These are phyloP conservation scores for Abelmoschus esculentus DNA, from an alignment of 345 rosid genomes.

Conservation along the genomic window DNA sequence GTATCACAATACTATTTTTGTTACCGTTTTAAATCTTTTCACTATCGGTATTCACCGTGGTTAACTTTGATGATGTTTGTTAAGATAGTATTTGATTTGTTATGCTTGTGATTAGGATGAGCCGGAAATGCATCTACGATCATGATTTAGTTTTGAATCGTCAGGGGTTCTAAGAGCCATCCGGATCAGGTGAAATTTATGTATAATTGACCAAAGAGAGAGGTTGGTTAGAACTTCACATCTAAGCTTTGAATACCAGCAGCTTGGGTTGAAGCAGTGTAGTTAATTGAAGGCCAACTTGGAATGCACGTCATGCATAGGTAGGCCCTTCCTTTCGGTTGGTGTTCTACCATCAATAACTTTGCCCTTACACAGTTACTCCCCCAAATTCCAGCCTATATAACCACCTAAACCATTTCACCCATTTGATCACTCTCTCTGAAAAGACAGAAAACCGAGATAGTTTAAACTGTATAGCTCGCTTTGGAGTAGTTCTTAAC, in stretches of 20 bases:
- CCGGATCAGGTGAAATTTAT: constrained; percentile 5
- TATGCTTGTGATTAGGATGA: too few relatives aligned
- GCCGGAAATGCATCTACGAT: not conserved
- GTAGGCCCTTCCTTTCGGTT: constrained; percentile 14
- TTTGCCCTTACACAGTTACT: constrained; percentile 2
- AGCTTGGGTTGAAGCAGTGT: constrained; percentile 20
- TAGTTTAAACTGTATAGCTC: not conserved
- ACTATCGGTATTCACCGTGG: too few relatives aligned
- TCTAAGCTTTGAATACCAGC: constrained; percentile 14
- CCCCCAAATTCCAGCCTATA: constrained; percentile 22
- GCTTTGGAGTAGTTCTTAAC: not conserved
- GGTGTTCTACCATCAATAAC: constrained; percentile 9
- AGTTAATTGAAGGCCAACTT: constrained; percentile 37
- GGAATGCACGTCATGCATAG: constrained; percentile 49
- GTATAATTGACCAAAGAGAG: constrained; percentile 10
- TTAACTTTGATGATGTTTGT: too few relatives aligned
- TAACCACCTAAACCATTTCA: constrained; percentile 22
- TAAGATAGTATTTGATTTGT: too few relatives aligned
- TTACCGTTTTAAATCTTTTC: too few relatives aligned
- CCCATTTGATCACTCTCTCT: constrained; percentile 15
- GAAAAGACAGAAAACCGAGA: not conserved
- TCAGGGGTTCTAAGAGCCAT: constrained; percentile 6
- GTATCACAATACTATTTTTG: not conserved
- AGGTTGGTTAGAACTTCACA: constrained; percentile 19
- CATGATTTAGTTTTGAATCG: not conserved